These are phyloP conservation scores for Syzygium malaccense DNA, from an alignment of 441 rosid genomes.

Conservation along the genomic window DNA sequence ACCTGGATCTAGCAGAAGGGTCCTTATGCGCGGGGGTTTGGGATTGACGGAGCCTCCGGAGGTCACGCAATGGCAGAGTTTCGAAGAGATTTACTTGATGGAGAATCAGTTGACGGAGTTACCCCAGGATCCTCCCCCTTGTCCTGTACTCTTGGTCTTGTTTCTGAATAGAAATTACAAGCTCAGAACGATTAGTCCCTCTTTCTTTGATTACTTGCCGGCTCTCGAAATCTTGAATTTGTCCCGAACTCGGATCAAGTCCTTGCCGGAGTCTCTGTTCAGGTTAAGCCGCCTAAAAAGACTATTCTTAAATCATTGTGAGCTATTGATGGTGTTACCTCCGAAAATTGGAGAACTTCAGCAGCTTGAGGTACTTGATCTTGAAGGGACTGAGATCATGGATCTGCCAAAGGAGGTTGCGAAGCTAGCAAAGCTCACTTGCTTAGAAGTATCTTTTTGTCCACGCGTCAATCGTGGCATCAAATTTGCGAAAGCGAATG, in stretches of 20 bases:
- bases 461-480: neutral
- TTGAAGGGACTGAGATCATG: neutral
- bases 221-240: conserved; percentile 6
- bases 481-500: neutral
- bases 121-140: neutral
- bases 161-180: conserved; percentile 10
- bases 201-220: neutral
- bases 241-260: conserved; percentile 8
- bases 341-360: neutral
- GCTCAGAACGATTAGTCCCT: conserved; percentile 1
- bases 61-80: conserved; percentile 4
- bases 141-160: neutral
- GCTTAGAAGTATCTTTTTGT: neutral
- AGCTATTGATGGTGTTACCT: conserved; percentile 5
- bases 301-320: conserved; percentile 11
- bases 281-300: conserved; percentile 1
- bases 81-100: neutral
- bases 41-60: conserved; percentile 1
- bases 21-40: neutral
- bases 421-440: neutral
- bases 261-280: conserved; percentile 13
- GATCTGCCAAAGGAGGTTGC: neutral
- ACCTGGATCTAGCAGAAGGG: neutral
- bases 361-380: conserved; percentile 1
- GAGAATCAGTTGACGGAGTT: neutral